Percentiles rank a stretch among this genome's conserved stretches.
Conservation (phyloP, 192 early-diverging fungal genomes). For the Haplosporangium gracile region DNA sequence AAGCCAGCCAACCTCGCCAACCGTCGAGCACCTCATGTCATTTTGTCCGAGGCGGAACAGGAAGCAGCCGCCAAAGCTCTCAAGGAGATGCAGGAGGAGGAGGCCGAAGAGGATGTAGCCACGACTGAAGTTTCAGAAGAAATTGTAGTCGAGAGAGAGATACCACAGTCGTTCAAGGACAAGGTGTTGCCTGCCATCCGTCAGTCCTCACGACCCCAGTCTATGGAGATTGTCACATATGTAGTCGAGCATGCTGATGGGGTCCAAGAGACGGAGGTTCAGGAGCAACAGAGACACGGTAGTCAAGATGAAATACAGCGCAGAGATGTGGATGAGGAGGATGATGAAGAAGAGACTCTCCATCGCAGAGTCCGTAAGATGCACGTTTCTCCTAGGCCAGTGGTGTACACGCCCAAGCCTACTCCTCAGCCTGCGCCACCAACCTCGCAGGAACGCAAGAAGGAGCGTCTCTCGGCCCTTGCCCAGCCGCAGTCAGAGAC, state of each 20-base stretch:
- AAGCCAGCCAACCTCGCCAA: conserved; percentile 29
- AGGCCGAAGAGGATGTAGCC: background rate
- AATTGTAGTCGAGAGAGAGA: background rate
- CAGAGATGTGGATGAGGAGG: conserved; percentile 9
- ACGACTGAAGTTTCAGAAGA: background rate
- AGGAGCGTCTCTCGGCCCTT: background rate
- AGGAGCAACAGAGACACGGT: background rate
- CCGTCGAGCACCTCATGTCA: conserved; percentile 36
- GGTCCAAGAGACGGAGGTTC: background rate
- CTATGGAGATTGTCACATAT: background rate
- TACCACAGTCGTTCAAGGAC: background rate
- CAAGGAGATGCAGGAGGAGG: conserved; percentile 6
- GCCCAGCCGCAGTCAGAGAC: background rate
- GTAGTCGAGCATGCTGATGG: background rate
- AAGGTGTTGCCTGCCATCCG: background rate
- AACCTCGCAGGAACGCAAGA: background rate
- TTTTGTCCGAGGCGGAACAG: conserved; percentile 24
- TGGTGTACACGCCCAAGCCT: background rate
- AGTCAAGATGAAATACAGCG: background rate
- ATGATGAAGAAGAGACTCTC: conserved; percentile 45
- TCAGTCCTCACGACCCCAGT: background rate
- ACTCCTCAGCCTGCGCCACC: conserved; percentile 19
- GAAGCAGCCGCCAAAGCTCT: conserved; percentile 3
- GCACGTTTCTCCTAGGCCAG: background rate
- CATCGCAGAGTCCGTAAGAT: conserved; percentile 30